A percentile compares a stretch with the other conserved stretches of the same genome.
Conservation (phyloP, 2,329 filamentous ascomycete genomes). For the Ciborinia camelliae region DNA sequence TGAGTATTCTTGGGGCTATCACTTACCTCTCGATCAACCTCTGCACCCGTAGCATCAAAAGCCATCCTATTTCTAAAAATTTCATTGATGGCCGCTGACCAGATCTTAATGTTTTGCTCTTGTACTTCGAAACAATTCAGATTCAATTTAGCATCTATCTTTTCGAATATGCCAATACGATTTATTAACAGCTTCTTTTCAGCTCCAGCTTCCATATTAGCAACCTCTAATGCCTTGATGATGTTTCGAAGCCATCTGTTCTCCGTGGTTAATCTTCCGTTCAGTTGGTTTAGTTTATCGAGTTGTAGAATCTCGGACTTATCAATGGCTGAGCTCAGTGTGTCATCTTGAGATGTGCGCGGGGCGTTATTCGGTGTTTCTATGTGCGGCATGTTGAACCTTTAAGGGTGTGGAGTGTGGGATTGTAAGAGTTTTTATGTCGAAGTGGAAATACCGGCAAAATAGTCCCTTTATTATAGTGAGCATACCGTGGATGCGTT, state of each 20-base stretch:
- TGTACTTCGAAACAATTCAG: background rate
- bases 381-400: background rate
- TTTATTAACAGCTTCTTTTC: background rate
- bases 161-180: background rate
- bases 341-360: background rate
- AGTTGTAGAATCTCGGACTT: background rate
- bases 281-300: background rate
- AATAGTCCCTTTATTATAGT: background rate
- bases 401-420: too few relatives aligned
- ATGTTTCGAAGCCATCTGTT: background rate
- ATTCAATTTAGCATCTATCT: background rate
- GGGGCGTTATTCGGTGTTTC: background rate
- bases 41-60: background rate
- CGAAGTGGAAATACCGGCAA: background rate
- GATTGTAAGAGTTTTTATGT: too few relatives aligned
- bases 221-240: background rate
- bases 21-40: background rate
- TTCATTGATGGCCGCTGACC: background rate
- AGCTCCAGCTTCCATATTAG: background rate
- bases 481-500: background rate
- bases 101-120: background rate
- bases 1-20: background rate
- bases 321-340: background rate
- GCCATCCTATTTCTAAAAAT: background rate
- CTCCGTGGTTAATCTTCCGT: background rate